Conservation (phyloP, 2,329 filamentous ascomycete species). For the Botrytis elliptica region DNA sequence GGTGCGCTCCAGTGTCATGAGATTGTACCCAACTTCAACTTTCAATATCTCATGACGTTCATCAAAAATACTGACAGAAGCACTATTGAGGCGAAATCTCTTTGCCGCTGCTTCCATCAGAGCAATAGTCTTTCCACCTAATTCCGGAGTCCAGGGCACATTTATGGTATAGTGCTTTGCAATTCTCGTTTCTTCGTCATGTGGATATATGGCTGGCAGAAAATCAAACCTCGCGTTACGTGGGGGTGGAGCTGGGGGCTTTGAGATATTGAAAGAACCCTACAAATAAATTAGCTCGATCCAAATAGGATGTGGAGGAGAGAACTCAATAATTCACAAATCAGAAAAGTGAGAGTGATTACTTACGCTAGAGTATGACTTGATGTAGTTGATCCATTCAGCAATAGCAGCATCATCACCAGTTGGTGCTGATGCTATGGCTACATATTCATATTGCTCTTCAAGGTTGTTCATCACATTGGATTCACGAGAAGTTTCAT, state of each 20-base stretch:
- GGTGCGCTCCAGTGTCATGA: slow-evolving; percentile 31
- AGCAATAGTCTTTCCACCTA: slow-evolving; percentile 27
- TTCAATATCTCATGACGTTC: slow-evolving; percentile 38
- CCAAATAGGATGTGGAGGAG: not conserved
- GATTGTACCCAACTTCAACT: slow-evolving; percentile 37
- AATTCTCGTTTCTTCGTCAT: slow-evolving; percentile 35
- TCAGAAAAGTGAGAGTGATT: not conserved
- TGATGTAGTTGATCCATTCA: slow-evolving; percentile 25
- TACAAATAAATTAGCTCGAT: slow-evolving; percentile 26
- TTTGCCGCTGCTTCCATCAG: slow-evolving; percentile 34
- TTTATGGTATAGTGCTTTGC: slow-evolving; percentile 30
- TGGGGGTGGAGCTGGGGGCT: slow-evolving; percentile 39
- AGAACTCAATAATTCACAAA: not conserved
- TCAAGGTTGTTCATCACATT: not conserved
- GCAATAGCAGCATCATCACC: not conserved
- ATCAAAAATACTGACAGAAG: slow-evolving; percentile 41
- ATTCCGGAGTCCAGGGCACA: slow-evolving; percentile 30
- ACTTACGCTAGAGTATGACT: slow-evolving; percentile 27
- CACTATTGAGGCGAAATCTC: slow-evolving; percentile 35
- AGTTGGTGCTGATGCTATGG: slow-evolving; percentile 15
- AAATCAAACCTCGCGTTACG: slow-evolving; percentile 32
- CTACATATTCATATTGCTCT: slow-evolving; percentile 23
- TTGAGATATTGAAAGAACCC: slow-evolving; percentile 40
- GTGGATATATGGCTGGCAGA: slow-evolving; percentile 36
- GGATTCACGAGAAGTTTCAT: not conserved